Percentiles rank a stretch among this genome's conserved stretches.
These are phyloP conservation scores for Porpolomopsis calyptriformis DNA, from an alignment of 768 basidiomycete genomes.

Conservation along the genomic window DNA sequence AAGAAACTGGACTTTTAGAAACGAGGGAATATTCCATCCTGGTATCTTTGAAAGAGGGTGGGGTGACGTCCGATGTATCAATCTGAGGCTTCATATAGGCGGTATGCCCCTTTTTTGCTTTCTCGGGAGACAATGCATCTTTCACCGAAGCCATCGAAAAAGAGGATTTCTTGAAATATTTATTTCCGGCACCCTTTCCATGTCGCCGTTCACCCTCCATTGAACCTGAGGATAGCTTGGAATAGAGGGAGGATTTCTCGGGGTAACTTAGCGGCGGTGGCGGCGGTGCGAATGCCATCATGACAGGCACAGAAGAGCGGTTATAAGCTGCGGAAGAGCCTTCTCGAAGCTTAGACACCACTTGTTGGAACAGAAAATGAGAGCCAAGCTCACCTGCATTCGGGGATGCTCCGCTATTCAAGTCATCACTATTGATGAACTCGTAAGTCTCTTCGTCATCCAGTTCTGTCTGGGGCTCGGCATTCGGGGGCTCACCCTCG, in stretches of 20 bases:
- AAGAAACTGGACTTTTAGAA: neutral
- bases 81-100: neutral
- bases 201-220: neutral
- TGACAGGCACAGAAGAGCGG: neutral
- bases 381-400: neutral
- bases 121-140: too few species aligned
- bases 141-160: neutral
- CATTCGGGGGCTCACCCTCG: neutral
- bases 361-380: neutral
- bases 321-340: neutral
- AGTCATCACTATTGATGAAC: slow-evolving; percentile 2
- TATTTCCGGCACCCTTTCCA: neutral
- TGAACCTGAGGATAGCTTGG: slow-evolving; percentile 1
- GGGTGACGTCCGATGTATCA: neutral
- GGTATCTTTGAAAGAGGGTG: neutral
- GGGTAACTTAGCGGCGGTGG: slow-evolving; percentile 1
- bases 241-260: neutral
- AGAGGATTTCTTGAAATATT: neutral
- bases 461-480: neutral
- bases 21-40: neutral
- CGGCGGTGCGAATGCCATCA: slow-evolving; percentile 4
- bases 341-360: too few species aligned
- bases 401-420: neutral
- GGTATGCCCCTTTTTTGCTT: neutral
- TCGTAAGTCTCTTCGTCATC: neutral